Conservation (phyloP, 2,329 filamentous ascomycete species). For the Mycosphaerella sp. region DNA sequence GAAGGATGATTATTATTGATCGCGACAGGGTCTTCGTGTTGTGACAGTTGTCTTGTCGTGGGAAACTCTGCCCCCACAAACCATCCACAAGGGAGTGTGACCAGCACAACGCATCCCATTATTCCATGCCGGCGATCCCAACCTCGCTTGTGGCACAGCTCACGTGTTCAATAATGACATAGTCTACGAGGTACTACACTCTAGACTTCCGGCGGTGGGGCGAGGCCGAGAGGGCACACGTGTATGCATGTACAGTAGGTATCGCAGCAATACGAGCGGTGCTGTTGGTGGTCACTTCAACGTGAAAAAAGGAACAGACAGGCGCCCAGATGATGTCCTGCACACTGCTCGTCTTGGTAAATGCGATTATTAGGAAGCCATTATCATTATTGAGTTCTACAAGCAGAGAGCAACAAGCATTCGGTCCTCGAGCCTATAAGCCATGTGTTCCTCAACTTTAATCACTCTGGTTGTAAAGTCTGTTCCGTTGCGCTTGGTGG, state of each 20-base stretch:
- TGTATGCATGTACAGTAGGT: neutral
- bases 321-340: neutral
- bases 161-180: conserved; percentile 6
- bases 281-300: neutral
- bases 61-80: neutral
- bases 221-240: neutral
- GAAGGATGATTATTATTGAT: neutral
- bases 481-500: neutral
- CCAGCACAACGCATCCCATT: conserved; percentile 5
- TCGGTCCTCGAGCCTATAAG: conserved; percentile 5
- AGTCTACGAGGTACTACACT: neutral
- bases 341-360: conserved; percentile 2
- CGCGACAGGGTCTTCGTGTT: too few species aligned
- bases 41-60: too few species aligned
- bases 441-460: conserved; percentile 1
- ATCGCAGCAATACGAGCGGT: neutral
- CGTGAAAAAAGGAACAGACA: neutral
- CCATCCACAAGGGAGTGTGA: conserved; percentile 4
- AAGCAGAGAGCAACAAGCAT: neutral
- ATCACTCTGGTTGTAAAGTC: neutral
- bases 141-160: conserved; percentile 11
- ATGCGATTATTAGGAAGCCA: conserved; percentile 4
- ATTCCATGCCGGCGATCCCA: conserved; percentile 9
- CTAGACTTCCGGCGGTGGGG: neutral
- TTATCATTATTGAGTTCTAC: neutral